A percentile compares a stretch with the other conserved stretches of the same genome.
These are phyloP conservation scores for Colletotrichum sp. DNA, from an alignment of 2,329 filamentous ascomycete genomes.

Conservation along the genomic window DNA sequence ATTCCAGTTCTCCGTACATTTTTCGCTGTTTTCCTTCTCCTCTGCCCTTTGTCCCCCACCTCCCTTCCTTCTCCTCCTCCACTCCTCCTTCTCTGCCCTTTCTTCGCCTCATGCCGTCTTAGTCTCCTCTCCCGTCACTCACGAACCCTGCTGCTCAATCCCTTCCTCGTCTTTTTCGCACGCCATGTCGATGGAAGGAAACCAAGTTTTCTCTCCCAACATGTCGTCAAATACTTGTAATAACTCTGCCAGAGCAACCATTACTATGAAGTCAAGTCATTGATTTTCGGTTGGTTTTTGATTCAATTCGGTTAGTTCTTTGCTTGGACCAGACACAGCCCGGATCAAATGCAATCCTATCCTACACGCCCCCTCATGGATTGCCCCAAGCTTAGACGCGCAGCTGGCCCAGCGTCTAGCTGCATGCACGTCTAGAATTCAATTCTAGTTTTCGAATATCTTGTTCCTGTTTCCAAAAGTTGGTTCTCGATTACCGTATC, in stretches of 20 bases:
- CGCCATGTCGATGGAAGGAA: too few species aligned
- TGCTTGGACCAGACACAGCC: background rate
- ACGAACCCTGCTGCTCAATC: accelerated
- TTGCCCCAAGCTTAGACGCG: accelerated
- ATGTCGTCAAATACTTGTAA: background rate
- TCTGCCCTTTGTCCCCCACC: accelerated
- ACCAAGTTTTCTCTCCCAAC: accelerated
- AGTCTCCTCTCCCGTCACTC: accelerated
- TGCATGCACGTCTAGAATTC: background rate
- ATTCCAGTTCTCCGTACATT: background rate
- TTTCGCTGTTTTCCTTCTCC: background rate
- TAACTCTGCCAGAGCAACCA: accelerated
- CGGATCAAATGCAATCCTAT: background rate
- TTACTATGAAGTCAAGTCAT: background rate
- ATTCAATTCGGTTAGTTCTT: too few species aligned
- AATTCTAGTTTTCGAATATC: background rate
- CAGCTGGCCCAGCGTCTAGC: accelerated
- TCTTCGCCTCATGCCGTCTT: background rate
- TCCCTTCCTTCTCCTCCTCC: accelerated
- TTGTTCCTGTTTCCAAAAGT: accelerated
- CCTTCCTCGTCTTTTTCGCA: background rate
- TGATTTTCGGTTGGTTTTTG: background rate
- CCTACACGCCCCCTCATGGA: background rate
- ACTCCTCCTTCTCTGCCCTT: background rate
- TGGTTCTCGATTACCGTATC: accelerated